These are phyloP conservation scores for Boletus pseudo-olivaceus DNA, from an alignment of 768 basidiomycete genomes.

Conservation along the genomic window DNA sequence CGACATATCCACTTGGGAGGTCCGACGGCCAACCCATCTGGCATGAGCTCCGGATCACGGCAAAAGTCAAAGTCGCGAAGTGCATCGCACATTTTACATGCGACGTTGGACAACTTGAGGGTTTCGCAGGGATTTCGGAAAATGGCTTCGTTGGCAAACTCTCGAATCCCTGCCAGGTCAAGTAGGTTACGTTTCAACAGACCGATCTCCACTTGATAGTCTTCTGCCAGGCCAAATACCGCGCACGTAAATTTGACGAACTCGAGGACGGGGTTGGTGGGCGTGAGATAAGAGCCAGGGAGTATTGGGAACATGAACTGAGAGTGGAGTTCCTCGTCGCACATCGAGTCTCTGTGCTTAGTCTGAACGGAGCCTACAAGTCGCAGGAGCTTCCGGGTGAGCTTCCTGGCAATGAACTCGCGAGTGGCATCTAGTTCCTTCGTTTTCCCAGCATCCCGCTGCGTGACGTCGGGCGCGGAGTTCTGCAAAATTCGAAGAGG, in stretches of 20 bases:
- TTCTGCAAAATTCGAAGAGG: conserved; percentile 75
- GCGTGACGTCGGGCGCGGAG: conserved; percentile 58
- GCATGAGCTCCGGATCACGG: conserved; percentile 80
- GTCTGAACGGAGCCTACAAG: conserved; percentile 61
- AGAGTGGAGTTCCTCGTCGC: conserved; percentile 48
- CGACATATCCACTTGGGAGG: conserved; percentile 65
- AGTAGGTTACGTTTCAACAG: conserved; percentile 85
- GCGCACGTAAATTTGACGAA: conserved; percentile 86
- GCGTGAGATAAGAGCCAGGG: conserved; percentile 79
- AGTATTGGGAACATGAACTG: conserved; percentile 80
- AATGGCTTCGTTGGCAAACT: conserved; percentile 79
- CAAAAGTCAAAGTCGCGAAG: conserved; percentile 95
- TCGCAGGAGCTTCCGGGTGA: conserved; percentile 79
- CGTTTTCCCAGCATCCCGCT: conserved; percentile 61
- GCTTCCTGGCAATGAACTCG: conserved; percentile 73
- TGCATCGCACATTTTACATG: conserved; percentile 82
- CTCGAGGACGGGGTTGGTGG: conserved; percentile 82
- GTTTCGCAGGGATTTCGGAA: conserved; percentile 94
- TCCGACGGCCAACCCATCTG: conserved; percentile 46
- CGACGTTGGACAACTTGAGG: conserved; percentile 78
- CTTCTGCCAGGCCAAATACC: conserved; percentile 71
- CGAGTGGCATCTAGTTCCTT: conserved; percentile 66
- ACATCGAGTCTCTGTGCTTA: conserved; percentile 55
- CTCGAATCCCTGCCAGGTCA: conserved; percentile 80
- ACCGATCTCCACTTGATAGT: conserved; percentile 84